Evolutionary conservation across 1,284 basidiomycete species (phyloP), one percentile per base, ranked within the genome.

Genomic region (Leccinum subspadiceum): DNA sequence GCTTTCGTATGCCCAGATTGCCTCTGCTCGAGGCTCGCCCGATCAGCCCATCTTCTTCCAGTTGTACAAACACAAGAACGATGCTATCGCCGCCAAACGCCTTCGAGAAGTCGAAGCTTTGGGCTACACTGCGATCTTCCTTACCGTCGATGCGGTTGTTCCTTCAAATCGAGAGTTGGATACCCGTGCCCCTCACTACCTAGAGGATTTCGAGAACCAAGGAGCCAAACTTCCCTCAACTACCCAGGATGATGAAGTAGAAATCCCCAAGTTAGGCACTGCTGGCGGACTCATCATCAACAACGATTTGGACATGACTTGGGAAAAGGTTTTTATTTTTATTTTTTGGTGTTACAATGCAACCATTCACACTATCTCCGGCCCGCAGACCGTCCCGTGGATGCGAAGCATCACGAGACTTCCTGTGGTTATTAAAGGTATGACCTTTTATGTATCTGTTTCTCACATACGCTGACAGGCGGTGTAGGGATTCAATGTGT

Each of bases 61-160:
- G 71, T 78, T 97, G 33, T 97, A 97, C 76, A 93, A 96, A 71
- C 87, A 94, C 75, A 78, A 79, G 53, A 83, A 93, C 69, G 83
- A 93, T 54, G 70, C 76, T 4, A 78, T 84, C 26, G 92, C 93
- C 2, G 85, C 86, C 66, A 81, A 85, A 63, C 86, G 92, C 39
- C 81, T 97, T 35, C 80, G 79, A 48, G 86, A 92, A 62, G 82
- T 94, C 22, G 87, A 92, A 65, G 69, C 73, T 17, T 75, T 90
- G 9, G 91, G 91, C 0, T 93, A 90, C 74, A 92, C 87, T 57
- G 94, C 93, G 1, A 91, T 98, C 57, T 93, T 94, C 74, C 77
- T 97, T 50, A 97, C 95, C 0, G 94, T 96, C 3, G 95, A 97
- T 76, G 93, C 94, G 6, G 81, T 93, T 4, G 86, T 93, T 7